Evolutionary conservation across 805 yeast genomes (phyloP).

Genomic region (Saturnispora gosingensis): DNA sequence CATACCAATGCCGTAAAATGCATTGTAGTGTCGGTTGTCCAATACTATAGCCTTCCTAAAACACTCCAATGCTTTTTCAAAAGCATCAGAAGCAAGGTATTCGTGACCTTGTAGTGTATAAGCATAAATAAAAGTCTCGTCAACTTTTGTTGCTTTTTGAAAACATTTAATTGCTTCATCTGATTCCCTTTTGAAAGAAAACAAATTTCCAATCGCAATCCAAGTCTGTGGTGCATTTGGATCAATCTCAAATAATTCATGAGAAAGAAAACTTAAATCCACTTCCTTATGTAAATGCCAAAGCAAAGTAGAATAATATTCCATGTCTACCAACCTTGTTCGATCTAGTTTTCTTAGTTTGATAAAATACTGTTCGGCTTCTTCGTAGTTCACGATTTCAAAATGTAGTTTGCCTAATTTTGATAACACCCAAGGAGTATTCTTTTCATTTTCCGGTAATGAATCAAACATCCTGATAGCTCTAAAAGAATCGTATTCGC

Average conservation of each 20-base stretch:
- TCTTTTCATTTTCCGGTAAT: conserved; percentile 52
- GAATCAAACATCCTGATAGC: conserved; percentile 63
- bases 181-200: conserved; percentile 73
- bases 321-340: conserved; percentile 81
- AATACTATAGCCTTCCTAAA: conserved; percentile 70
- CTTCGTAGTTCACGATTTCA: conserved; percentile 79
- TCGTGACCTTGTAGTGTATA: conserved; percentile 94
- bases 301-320: conserved; percentile 75
- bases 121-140: conserved; percentile 68
- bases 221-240: conserved; percentile 70
- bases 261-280: conserved; percentile 72
- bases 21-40: conserved; percentile 83
- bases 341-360: conserved; percentile 61
- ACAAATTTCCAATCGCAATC: conserved; percentile 86
- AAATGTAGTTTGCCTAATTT: conserved; percentile 74
- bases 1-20: conserved; percentile 94
- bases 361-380: conserved; percentile 55
- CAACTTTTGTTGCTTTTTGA: conserved; percentile 58
- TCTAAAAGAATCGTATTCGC: conserved; percentile 65
- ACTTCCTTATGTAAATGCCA: conserved; percentile 87
- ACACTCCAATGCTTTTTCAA: conserved; percentile 77
- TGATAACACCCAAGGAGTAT: conserved; percentile 80
- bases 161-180: conserved; percentile 87
- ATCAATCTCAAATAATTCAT: conserved; percentile 63
- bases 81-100: conserved; percentile 76